A percentile compares a stretch with the other conserved stretches of the same genome.
phyloP scores from a whole-genome alignment of 768 basidiomycete genomes.

The Crucibulum laeve region DNA sequence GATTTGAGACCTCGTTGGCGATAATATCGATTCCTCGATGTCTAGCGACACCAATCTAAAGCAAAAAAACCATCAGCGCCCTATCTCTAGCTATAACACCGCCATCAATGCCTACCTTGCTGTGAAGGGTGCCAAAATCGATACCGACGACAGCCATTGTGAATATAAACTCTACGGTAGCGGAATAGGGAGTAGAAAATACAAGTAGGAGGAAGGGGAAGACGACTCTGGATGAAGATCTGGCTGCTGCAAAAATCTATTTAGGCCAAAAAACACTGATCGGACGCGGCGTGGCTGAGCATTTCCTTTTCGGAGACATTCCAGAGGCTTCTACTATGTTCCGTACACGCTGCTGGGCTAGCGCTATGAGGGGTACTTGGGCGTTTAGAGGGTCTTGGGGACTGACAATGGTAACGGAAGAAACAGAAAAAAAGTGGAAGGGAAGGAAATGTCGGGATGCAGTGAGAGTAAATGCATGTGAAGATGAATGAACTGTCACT shows the following conservation, averaged over 20 bases:
- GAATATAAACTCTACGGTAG: no score
- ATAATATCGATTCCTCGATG: slow-evolving; percentile 98
- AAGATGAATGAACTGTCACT: no score
- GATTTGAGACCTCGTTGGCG: slow-evolving; percentile 96
- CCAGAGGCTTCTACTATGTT: slow-evolving; percentile 18
- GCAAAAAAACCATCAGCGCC: slow-evolving; percentile 10
- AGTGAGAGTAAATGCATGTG: no score
- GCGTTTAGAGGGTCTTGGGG: no score
- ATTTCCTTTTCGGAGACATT: slow-evolving; percentile 16
- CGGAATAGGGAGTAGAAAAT: no score
- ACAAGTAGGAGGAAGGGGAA: slow-evolving; percentile 13
- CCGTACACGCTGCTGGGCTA: no score
- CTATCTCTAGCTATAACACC: slow-evolving; percentile 4
- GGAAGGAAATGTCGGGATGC: no score
- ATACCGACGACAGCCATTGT: slow-evolving; percentile 92
- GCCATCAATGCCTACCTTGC: slow-evolving; percentile 54
- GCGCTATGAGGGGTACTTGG: no score
- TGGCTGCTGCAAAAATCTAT: slow-evolving; percentile 10
- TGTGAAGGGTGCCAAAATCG: slow-evolving; percentile 87
- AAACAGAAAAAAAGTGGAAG: no score
- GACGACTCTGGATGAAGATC: slow-evolving; percentile 5
- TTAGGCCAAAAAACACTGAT: background rate
- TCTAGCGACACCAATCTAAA: slow-evolving; percentile 90
- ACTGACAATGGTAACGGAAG: no score
- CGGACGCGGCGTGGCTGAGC: slow-evolving; percentile 6